Evolutionary conservation across 2,329 filamentous ascomycete species (phyloP).

Genomic region (Tolypocladium tundrense): DNA sequence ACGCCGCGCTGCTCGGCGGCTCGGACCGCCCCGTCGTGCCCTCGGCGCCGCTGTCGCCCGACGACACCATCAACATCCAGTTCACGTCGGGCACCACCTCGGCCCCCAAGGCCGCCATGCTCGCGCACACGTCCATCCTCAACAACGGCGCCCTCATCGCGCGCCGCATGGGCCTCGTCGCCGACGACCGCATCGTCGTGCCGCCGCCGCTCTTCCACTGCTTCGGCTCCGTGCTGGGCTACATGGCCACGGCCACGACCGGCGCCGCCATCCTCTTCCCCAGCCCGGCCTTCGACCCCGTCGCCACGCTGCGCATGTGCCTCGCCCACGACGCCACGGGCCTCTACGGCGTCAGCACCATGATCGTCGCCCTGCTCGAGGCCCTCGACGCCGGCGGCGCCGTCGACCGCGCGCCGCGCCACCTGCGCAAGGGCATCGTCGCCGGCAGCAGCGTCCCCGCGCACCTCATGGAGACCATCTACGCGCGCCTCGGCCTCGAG

Average conservation of each 20-base stretch:
- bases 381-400: conserved; percentile 44
- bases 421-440: conserved; percentile 78
- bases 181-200: conserved; percentile 68
- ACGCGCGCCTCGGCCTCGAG: conserved; percentile 61
- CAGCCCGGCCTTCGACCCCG: conserved; percentile 74
- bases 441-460: conserved; percentile 80
- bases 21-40: conserved; percentile 27
- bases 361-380: conserved; percentile 84
- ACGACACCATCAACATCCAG: conserved; percentile 86
- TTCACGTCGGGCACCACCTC: conserved; percentile 96
- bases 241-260: conserved; percentile 82
- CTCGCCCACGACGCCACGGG: conserved; percentile 45
- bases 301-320: conserved; percentile 53
- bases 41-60: conserved; percentile 36
- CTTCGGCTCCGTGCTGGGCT: conserved; percentile 86
- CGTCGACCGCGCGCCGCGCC: conserved; percentile 11
- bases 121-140: conserved; percentile 75
- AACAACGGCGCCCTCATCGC: conserved; percentile 89
- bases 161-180: conserved; percentile 68
- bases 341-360: conserved; percentile 85
- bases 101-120: conserved; percentile 80
- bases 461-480: conserved; percentile 67
- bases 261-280: conserved; percentile 78
- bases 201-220: conserved; percentile 83
- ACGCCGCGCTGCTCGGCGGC: conserved; percentile 27